Percentiles rank a stretch among this genome's conserved stretches.
These are phyloP conservation scores for Marchantia polymorpha DNA, from an alignment of 225 moss, liverwort and hornwort species.

Conservation along the genomic window DNA sequence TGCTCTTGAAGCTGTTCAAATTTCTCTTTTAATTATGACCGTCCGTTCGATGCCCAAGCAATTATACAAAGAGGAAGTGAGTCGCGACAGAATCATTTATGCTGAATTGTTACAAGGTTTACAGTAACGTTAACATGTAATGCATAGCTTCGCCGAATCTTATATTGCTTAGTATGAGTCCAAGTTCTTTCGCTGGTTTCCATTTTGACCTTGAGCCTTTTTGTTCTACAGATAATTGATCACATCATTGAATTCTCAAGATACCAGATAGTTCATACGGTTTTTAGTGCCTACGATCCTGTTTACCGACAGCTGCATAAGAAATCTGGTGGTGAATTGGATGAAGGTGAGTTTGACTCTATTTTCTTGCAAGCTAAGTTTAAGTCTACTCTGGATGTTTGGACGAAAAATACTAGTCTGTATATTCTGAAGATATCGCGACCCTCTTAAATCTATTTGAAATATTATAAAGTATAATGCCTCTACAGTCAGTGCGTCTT, in stretches of 20 bases:
- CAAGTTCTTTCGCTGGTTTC: neutral
- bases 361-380: too few relatives aligned
- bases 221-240: conserved; percentile 64
- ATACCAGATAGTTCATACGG: conserved; percentile 81
- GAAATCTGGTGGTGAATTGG: conserved; percentile 49
- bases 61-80: conserved; percentile 89
- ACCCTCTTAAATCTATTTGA: too few relatives aligned
- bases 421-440: too few relatives aligned
- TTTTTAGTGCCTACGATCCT: conserved; percentile 86
- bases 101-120: neutral
- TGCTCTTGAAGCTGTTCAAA: conserved; percentile 85
- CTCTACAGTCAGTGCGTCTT: too few relatives aligned
- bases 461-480: too few relatives aligned
- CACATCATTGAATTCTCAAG: conserved; percentile 75
- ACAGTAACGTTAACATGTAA: neutral
- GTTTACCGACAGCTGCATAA: conserved; percentile 84
- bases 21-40: conserved; percentile 79
- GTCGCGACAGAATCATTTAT: too few relatives aligned
- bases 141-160: neutral
- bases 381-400: too few relatives aligned
- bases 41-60: conserved; percentile 84
- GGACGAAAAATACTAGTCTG: too few relatives aligned
- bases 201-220: neutral
- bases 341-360: conserved; percentile 54
- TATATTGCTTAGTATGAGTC: neutral